Evolutionary conservation across 2,329 filamentous ascomycete genomes (phyloP).

Genomic region (Fusarium chuoi): DNA sequence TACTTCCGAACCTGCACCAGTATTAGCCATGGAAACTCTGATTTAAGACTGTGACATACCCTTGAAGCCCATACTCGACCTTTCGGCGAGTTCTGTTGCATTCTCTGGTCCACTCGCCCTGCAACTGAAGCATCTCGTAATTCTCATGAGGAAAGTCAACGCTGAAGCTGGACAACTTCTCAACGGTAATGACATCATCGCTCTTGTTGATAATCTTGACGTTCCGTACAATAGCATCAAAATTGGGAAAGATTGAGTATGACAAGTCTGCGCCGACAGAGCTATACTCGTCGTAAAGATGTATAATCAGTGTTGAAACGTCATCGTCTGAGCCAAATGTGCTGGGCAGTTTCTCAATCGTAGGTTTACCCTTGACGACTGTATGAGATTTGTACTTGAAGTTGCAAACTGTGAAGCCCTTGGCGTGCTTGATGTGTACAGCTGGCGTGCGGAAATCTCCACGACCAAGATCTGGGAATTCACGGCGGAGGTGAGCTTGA

Average conservation of each 20-base stretch:
- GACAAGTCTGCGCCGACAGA: constrained; percentile 66
- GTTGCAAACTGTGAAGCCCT: constrained; percentile 67
- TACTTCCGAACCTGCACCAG: constrained; percentile 65
- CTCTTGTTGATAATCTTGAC: constrained; percentile 71
- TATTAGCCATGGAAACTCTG: neutral
- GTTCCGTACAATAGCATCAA: constrained; percentile 70
- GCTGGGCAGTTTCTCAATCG: constrained; percentile 65
- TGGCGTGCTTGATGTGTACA: constrained; percentile 67
- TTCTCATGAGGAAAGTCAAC: constrained; percentile 70
- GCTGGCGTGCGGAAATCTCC: constrained; percentile 72
- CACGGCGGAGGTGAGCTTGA: constrained; percentile 63
- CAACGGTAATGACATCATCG: constrained; percentile 60
- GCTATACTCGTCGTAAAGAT: constrained; percentile 68
- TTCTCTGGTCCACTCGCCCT: constrained; percentile 72
- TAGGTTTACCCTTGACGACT: constrained; percentile 66
- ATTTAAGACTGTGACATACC: constrained; percentile 48
- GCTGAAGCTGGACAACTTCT: constrained; percentile 69
- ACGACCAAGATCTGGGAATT: constrained; percentile 72
- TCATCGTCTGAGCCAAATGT: constrained; percentile 67
- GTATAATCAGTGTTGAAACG: constrained; percentile 68
- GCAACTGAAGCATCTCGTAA: constrained; percentile 69
- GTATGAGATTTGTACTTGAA: constrained; percentile 68
- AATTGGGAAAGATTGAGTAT: constrained; percentile 71
- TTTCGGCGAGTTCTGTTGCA: constrained; percentile 63
- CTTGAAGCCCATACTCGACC: constrained; percentile 66